Conservation (phyloP, 441 rosid species). For the Mallotus repandus region DNA sequence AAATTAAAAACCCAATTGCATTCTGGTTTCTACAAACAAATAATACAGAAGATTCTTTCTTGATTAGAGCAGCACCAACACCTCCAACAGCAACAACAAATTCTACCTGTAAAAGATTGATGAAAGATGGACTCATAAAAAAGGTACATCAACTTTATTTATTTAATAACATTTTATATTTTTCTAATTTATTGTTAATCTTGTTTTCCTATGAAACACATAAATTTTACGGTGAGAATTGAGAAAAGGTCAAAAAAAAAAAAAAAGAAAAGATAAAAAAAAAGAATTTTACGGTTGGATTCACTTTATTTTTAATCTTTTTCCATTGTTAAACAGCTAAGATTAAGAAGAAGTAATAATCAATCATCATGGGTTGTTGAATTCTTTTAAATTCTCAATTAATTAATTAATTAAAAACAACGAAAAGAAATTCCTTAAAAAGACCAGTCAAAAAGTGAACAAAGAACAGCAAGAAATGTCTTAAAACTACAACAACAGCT, state of each 20-base stretch:
- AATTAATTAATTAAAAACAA: neutral
- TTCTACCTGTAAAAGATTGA: slow-evolving; percentile 20
- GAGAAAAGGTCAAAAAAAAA: too few species aligned
- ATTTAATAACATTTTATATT: neutral
- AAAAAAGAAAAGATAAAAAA: too few species aligned
- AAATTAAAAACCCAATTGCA: too few species aligned
- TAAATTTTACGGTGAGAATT: too few species aligned
- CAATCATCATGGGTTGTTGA: neutral
- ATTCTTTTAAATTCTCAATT: slow-evolving; percentile 1
- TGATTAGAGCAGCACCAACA: neutral
- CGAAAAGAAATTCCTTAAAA: neutral
- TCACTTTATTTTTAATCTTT: neutral
- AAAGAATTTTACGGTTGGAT: neutral
- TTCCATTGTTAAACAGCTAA: neutral
- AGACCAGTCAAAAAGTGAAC: too few species aligned
- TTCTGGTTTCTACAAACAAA: neutral
- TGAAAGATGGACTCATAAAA: neutral
- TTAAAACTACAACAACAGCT: too few species aligned
- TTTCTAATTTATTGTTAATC: neutral
- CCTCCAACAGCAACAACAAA: neutral
- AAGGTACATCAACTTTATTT: neutral
- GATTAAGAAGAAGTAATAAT: neutral
- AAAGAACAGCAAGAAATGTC: too few species aligned
- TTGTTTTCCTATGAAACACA: neutral
- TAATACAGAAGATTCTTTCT: slow-evolving; percentile 1